phyloP scores from a whole-genome alignment of 345 rosid species.

The Sonneratia caseolaris region DNA sequence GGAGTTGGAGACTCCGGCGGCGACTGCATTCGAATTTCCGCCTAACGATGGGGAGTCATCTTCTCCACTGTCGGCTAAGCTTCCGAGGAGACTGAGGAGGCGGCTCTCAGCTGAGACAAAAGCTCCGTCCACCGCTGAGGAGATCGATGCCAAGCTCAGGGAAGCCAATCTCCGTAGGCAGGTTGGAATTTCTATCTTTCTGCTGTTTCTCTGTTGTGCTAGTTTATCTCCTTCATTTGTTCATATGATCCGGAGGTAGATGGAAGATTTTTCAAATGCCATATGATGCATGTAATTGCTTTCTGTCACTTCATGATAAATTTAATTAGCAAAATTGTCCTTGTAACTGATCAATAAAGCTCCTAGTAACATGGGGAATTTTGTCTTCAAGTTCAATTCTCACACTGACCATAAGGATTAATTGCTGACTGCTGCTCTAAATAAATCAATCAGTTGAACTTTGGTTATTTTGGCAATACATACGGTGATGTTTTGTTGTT shows the following conservation, averaged over 20 bases:
- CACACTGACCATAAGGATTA: background rate
- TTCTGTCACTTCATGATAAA: background rate
- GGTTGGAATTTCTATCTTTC: background rate
- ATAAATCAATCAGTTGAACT: background rate
- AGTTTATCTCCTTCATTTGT: background rate
- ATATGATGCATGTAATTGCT: background rate
- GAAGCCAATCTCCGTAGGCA: constrained; percentile 8
- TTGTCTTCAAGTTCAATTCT: background rate
- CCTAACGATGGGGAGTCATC: background rate
- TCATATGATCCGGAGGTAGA: background rate
- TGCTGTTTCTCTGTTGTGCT: background rate
- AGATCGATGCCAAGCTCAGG: constrained; percentile 10
- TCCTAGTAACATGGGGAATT: background rate
- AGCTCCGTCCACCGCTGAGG: constrained; percentile 5
- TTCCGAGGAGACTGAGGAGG: constrained; percentile 2
- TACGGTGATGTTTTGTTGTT: background rate
- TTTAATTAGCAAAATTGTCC: background rate
- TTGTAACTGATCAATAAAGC: background rate
- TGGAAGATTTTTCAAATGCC: background rate
- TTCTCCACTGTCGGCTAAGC: constrained; percentile 3
- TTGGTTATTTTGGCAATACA: background rate
- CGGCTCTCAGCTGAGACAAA: constrained; percentile 1
- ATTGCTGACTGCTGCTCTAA: background rate
- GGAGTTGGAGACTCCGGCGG: background rate
- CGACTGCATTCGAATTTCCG: background rate